Base-by-base conservation (phyloP, 257 asterid species). In the Fraxinus anomala region DNA sequence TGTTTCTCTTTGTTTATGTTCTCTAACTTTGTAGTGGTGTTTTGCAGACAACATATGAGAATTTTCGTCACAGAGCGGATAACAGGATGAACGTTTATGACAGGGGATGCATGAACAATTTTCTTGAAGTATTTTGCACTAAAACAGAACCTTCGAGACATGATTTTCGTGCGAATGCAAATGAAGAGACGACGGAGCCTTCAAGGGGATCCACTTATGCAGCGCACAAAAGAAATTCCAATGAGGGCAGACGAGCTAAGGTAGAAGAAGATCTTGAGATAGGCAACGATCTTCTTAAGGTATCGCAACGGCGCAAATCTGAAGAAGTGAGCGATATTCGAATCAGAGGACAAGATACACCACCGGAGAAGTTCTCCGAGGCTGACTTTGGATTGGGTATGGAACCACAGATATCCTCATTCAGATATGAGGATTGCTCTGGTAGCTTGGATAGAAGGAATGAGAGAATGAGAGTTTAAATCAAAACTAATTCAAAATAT, bases 41-140 rank as follows among this genome's bases (percentile, higher is more conserved):
- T 42, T n/a, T 44, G 73, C 89, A 90, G 94, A 91, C 96, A 5
- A 91, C 94, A 5, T 91, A 89, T 16, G 97, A 92, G 77, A 89
- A 87, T 74, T 89, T 91, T 74, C 83, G 96, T 0, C 77, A 74
- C 17, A 84, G 85, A 82, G 77, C 80, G 17, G 81, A 82, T 68
- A 84, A 23, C 47, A 56, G 87, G 76, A 77, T 82, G 76, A 82
- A 80, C 40, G 88, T 82, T 3, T 79, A 87, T 37, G 81, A 82
- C 70, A 80, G 79, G 33, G 90, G 88, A 1, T 87, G 86, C 65
- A 17, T 74, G 37, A 70, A 49, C 69, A 82, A 87, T 26, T 84
- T 74, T 65, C 80, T 66, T 42, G 84, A 84, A 79, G 83, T 87
- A 73, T 85, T 87, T 47, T 87, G 90, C 80, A 76, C 83, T 2